Conservation (phyloP, 2,329 filamentous ascomycete genomes). For the Cytospora piceae region DNA sequence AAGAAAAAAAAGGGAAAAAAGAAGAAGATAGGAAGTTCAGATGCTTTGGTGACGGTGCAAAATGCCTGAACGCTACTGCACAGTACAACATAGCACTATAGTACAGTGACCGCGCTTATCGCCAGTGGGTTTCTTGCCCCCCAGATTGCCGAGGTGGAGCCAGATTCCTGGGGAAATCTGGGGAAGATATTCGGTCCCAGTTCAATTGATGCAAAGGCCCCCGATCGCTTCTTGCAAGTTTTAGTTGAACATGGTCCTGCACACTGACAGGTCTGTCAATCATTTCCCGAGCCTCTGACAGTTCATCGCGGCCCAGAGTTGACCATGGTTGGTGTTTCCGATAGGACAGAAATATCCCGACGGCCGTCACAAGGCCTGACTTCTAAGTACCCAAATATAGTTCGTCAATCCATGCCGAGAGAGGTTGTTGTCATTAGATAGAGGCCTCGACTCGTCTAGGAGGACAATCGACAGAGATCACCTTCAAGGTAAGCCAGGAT, state of each 20-base stretch:
- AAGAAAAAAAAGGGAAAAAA: no score
- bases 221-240: not conserved
- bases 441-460: not conserved
- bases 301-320: not conserved
- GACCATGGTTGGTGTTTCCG: not conserved
- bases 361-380: not conserved
- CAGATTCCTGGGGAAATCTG: not conserved
- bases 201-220: no score
- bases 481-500: not conserved
- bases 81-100: not conserved
- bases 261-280: not conserved
- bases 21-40: not conserved
- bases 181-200: not conserved
- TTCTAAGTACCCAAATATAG: no score
- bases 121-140: not conserved
- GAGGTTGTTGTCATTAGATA: not conserved
- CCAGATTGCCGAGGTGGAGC: not conserved
- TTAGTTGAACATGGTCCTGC: not conserved
- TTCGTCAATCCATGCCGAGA: no score
- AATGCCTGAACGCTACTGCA: not conserved
- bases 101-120: not conserved
- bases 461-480: not conserved
- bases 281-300: no score
- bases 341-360: not conserved
- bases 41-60: not conserved